phyloP scores from a whole-genome alignment of 2,329 filamentous ascomycete genomes.

The Talaromyces pinophilus region DNA sequence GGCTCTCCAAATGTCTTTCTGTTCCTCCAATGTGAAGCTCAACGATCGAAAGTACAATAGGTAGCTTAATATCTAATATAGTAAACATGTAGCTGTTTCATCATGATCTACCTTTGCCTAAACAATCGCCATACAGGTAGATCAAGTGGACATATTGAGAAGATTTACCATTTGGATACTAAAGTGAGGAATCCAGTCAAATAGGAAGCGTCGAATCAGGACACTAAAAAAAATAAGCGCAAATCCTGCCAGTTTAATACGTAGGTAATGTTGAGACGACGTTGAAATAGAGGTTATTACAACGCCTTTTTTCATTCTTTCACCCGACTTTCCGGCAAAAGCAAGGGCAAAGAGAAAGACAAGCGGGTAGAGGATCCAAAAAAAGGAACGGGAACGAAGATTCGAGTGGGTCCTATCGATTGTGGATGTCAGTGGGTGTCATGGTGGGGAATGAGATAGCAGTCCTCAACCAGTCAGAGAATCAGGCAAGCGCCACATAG shows the following conservation, averaged over 20 bases:
- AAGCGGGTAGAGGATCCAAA: not conserved
- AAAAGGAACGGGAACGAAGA: conserved; percentile 1
- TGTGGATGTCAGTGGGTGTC: not conserved
- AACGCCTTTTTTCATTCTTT: not conserved
- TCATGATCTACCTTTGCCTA: not conserved
- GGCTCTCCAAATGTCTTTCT: not conserved
- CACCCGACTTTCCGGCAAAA: not conserved
- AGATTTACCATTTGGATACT: not conserved
- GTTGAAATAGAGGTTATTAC: conserved; percentile 11
- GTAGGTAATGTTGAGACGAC: not conserved
- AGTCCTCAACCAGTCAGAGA: not conserved
- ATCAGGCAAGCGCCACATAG: not conserved
- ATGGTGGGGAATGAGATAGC: not conserved
- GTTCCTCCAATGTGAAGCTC: not conserved
- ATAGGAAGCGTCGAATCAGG: not conserved
- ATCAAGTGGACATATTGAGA: conserved; percentile 6
- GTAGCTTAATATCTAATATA: not conserved
- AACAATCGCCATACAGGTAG: not conserved
- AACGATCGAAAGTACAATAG: not conserved
- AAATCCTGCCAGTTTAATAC: not conserved
- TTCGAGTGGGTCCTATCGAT: not conserved
- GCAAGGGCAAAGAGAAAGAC: not conserved
- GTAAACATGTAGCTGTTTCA: not conserved
- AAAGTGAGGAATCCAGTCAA: not conserved
- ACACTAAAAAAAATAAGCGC: not conserved